Evolutionary conservation across 1,139 yeast species (phyloP).

Genomic region (Arxiozyma bovina): DNA sequence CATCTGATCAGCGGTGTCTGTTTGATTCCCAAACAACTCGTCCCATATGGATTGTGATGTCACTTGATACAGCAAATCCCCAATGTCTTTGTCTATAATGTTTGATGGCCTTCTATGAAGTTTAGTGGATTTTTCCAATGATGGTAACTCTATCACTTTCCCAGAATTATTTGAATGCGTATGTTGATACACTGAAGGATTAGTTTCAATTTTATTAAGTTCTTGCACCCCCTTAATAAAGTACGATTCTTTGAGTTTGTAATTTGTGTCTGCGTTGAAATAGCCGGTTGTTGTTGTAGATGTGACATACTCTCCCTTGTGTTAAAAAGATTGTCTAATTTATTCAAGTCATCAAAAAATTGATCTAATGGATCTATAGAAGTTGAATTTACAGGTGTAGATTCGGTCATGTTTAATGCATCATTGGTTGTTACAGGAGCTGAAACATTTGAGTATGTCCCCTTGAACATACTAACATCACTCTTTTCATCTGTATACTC

Average conservation of each 20-base stretch:
- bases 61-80: conserved; percentile 54
- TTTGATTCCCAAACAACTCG: conserved; percentile 43
- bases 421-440: neutral
- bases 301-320: neutral
- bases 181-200: neutral
- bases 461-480: neutral
- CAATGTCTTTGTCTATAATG: conserved; percentile 35
- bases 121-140: conserved; percentile 31
- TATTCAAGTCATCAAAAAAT: conserved; percentile 23
- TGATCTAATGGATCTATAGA: conserved; percentile 14
- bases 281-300: neutral
- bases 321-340: conserved; percentile 6
- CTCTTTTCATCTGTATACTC: neutral
- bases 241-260: neutral
- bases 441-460: neutral
- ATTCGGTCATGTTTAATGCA: neutral
- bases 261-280: neutral
- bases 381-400: neutral
- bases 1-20: neutral
- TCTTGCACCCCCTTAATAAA: neutral
- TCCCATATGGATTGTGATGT: conserved; percentile 73
- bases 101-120: conserved; percentile 25
- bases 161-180: neutral
- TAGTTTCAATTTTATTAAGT: neutral
- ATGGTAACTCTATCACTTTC: neutral